Evolutionary conservation across 1,284 basidiomycete genomes (phyloP).

Genomic region (Papiliotrema fonsecae): DNA sequence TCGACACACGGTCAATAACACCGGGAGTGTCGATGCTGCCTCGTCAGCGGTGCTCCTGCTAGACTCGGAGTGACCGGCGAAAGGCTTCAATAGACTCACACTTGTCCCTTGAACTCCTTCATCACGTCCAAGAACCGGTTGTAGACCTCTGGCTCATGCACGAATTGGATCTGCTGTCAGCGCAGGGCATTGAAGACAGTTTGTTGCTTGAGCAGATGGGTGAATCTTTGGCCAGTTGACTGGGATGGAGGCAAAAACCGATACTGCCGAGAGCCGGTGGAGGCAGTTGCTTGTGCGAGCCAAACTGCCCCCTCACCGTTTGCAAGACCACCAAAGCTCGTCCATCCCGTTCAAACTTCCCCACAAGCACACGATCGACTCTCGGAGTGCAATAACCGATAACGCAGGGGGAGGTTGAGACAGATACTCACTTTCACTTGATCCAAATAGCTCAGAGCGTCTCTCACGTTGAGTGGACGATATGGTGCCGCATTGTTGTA

Average conservation of each 20-base stretch:
- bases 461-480: slow-evolving; percentile 54
- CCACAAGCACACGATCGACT: neutral
- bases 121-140: slow-evolving; percentile 97
- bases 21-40: slow-evolving; percentile 94
- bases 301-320: too few species aligned
- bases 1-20: slow-evolving; percentile 94
- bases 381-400: too few species aligned
- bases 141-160: slow-evolving; percentile 90
- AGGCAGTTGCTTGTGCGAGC: too few species aligned
- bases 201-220: neutral
- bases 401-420: too few species aligned
- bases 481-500: too few species aligned
- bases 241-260: neutral
- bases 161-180: slow-evolving; percentile 62
- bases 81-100: slow-evolving; percentile 56
- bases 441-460: slow-evolving; percentile 95
- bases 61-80: neutral
- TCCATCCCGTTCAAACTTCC: too few species aligned
- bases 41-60: too few species aligned
- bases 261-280: too few species aligned
- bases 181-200: neutral
- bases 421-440: slow-evolving; percentile 82
- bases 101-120: slow-evolving; percentile 97
- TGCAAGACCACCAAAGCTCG: too few species aligned
- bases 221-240: neutral